Percentiles rank a stretch among this genome's conserved stretches.
These are phyloP conservation scores for Aureobasidium subglaciale DNA, from an alignment of 2,329 filamentous ascomycete species.

Conservation along the genomic window DNA sequence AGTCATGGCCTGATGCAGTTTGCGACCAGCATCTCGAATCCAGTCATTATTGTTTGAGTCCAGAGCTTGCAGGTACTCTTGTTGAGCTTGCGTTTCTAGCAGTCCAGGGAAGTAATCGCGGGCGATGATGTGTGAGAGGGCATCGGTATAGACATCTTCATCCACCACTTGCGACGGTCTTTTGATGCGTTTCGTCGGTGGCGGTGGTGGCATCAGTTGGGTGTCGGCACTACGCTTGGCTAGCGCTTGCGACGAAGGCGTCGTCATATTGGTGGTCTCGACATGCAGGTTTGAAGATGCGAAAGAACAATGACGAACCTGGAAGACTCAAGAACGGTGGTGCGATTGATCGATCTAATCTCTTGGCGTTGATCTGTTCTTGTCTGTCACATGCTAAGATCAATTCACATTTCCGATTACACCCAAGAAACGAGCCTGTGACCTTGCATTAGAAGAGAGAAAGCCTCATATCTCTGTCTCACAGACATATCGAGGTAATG, in stretches of 20 bases:
- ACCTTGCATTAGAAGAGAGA: too few relatives aligned
- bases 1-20: slow-evolving; percentile 65
- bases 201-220: slow-evolving; percentile 82
- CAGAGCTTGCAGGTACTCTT: slow-evolving; percentile 86
- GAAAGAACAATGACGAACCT: background rate
- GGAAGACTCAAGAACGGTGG: background rate
- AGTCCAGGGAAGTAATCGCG: slow-evolving; percentile 95
- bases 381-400: too few relatives aligned
- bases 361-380: background rate
- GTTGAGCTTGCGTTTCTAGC: slow-evolving; percentile 74
- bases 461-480: too few relatives aligned
- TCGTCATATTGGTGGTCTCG: slow-evolving; percentile 8
- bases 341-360: background rate
- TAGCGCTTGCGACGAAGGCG: slow-evolving; percentile 40
- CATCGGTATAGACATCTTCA: slow-evolving; percentile 87
- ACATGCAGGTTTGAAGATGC: background rate
- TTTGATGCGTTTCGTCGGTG: slow-evolving; percentile 81
- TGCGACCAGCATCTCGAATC: slow-evolving; percentile 72
- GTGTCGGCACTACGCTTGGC: slow-evolving; percentile 58
- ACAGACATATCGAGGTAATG: too few relatives aligned
- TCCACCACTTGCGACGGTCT: slow-evolving; percentile 80
- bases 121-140: slow-evolving; percentile 87
- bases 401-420: too few relatives aligned
- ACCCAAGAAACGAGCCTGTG: too few relatives aligned
- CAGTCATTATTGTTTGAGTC: slow-evolving; percentile 78